Evolutionary conservation across 2,329 filamentous ascomycete genomes (phyloP).

Genomic region (Ophiocordyceps robertsii): DNA sequence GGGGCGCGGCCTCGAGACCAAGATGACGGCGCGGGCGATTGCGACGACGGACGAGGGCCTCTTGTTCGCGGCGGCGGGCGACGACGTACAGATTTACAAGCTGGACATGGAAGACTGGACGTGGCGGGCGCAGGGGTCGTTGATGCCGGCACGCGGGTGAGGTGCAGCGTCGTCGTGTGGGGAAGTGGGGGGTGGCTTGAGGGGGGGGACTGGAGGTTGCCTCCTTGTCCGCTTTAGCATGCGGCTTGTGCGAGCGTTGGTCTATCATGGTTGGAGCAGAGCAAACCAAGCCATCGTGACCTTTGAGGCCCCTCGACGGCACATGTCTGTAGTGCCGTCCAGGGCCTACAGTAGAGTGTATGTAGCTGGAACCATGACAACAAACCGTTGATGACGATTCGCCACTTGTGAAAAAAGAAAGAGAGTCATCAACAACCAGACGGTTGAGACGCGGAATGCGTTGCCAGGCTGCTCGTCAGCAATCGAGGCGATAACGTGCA

Average conservation of each 20-base stretch:
- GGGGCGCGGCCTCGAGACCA: slow-evolving; percentile 3
- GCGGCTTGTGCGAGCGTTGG: too few relatives aligned
- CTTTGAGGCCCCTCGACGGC: too few relatives aligned
- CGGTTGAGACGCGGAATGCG: background rate
- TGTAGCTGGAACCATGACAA: too few relatives aligned
- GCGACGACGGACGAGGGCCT: slow-evolving; percentile 6
- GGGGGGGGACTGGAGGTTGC: background rate
- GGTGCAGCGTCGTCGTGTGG: background rate
- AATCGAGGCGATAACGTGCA: too few relatives aligned
- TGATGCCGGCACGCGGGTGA: background rate
- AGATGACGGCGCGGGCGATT: slow-evolving; percentile 3
- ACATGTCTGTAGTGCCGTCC: too few relatives aligned
- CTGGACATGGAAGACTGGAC: slow-evolving; percentile 2
- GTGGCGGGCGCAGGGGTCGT: slow-evolving; percentile 4
- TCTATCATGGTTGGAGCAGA: too few relatives aligned
- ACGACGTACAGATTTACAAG: slow-evolving; percentile 6
- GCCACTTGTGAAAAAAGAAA: background rate
- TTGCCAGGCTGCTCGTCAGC: background rate
- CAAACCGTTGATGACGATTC: too few relatives aligned
- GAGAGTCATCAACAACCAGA: background rate
- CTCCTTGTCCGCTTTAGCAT: background rate
- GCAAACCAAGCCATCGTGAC: too few relatives aligned
- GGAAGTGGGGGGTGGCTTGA: background rate
- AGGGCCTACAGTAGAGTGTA: too few relatives aligned
- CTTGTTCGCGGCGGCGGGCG: slow-evolving; percentile 7